These are phyloP conservation scores for Penicillium silybi DNA, from an alignment of 495 filamentous ascomycete species.

Conservation along the genomic window DNA sequence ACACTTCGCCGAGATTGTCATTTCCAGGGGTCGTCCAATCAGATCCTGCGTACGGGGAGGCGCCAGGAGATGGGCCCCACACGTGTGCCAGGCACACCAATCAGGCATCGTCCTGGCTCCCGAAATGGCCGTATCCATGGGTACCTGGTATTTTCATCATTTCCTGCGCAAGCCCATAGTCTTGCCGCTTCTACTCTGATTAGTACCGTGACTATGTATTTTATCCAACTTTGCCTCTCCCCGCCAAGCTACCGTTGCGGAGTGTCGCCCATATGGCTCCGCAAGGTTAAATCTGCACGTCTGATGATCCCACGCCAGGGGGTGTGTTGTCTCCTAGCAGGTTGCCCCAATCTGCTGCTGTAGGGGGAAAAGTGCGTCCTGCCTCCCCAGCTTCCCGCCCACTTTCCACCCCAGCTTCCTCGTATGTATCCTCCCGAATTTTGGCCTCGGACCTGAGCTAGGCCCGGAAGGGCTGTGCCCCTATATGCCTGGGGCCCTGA, in stretches of 20 bases:
- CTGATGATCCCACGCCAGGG: conserved; percentile 20
- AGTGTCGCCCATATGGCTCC: conserved; percentile 7
- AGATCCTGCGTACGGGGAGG: background rate
- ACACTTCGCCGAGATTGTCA: conserved; percentile 7
- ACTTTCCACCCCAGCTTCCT: background rate
- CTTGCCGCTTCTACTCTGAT: too few relatives aligned
- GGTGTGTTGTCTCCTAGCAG: conserved; percentile 6
- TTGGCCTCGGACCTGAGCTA: background rate
- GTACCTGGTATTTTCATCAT: conserved; percentile 1
- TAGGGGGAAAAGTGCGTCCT: background rate
- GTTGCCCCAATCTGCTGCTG: background rate
- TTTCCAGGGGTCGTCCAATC: conserved; percentile 13
- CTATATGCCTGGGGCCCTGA: background rate
- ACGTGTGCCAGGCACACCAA: conserved; percentile 26
- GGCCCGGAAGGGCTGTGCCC: background rate
- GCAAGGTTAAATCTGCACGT: conserved; percentile 16
- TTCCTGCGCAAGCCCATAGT: background rate
- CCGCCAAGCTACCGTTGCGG: conserved; percentile 11
- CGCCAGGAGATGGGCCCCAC: conserved; percentile 1
- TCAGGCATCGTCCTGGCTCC: conserved; percentile 6
- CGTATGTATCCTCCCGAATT: background rate
- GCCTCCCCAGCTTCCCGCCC: background rate
- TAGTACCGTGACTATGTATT: background rate
- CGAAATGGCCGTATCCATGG: conserved; percentile 27
- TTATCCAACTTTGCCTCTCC: background rate